Conservation (phyloP, 2,329 filamentous ascomycete species). For the Thelonectria blattea region DNA sequence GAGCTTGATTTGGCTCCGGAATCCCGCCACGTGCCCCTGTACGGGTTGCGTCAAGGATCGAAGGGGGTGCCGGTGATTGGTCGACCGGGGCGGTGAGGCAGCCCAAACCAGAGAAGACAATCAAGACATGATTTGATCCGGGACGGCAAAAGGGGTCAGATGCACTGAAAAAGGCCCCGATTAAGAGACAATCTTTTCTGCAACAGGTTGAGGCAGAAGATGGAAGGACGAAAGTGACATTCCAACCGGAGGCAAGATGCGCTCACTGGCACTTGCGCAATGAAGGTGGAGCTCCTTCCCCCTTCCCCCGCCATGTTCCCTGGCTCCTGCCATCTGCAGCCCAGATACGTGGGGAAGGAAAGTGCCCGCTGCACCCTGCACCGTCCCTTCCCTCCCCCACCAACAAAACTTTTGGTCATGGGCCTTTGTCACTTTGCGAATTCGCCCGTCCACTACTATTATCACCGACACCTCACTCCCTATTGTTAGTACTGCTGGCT, state of each 20-base stretch:
- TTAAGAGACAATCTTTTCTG: neutral
- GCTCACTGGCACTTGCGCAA: neutral
- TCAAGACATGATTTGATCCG: neutral
- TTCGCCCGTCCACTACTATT: slow-evolving; percentile 4
- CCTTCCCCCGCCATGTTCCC: slow-evolving; percentile 7
- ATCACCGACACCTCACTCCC: neutral
- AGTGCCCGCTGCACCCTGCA: slow-evolving; percentile 1
- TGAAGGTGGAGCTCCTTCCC: neutral
- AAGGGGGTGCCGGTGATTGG: neutral
- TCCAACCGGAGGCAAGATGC: neutral
- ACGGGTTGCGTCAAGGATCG: slow-evolving; percentile 7
- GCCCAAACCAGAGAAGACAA: neutral
- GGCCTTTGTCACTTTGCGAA: slow-evolving; percentile 22
- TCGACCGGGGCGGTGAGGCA: neutral
- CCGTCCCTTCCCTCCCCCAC: slow-evolving; percentile 4
- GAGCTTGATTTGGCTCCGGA: neutral
- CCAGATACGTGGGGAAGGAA: slow-evolving; percentile 13
- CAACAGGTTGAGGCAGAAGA: neutral
- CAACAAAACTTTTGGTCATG: slow-evolving; percentile 19
- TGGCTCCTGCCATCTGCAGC: neutral
- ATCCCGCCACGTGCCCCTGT: slow-evolving; percentile 13
- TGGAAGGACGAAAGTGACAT: neutral
- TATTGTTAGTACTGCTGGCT: neutral
- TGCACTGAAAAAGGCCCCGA: neutral
- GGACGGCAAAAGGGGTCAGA: slow-evolving; percentile 1